phyloP scores from a whole-genome alignment of 352 stramenopile genomes.

The Peronospora destructor region DNA sequence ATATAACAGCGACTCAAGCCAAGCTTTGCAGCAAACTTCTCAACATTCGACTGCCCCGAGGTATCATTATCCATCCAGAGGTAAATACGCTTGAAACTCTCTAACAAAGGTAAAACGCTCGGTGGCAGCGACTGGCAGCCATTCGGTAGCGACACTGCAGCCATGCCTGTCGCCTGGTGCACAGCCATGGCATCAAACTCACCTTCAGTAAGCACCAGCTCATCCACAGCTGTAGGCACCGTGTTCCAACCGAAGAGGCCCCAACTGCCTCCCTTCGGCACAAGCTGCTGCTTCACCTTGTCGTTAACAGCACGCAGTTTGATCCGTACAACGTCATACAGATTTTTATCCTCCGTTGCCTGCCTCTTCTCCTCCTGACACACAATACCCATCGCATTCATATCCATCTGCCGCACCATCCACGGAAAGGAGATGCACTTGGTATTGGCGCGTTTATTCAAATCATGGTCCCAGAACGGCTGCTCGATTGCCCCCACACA shows the following conservation, averaged over 20 bases:
- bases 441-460: conserved; percentile 38
- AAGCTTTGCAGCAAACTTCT: conserved; percentile 96
- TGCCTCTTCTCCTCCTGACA: conserved; percentile 29
- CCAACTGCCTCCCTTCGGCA: conserved; percentile 91
- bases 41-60: conserved; percentile 89
- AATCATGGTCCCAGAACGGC: conserved; percentile 62
- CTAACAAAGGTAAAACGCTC: conserved; percentile 92
- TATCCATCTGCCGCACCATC: conserved; percentile 87
- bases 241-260: conserved; percentile 99
- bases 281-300: conserved; percentile 82
- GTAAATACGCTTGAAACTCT: conserved; percentile 96
- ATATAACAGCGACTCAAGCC: conserved; percentile 88
- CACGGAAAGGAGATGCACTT: conserved; percentile 95
- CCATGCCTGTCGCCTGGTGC: conserved; percentile 90
- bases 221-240: conserved; percentile 71
- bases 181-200: conserved; percentile 97
- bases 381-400: conserved; percentile 76
- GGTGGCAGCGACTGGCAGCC: conserved; percentile 93
- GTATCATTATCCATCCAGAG: conserved; percentile 99
- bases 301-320: conserved; percentile 83
- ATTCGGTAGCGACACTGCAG: conserved; percentile 94
- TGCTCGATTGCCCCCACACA: conserved; percentile 85
- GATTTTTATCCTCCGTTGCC: conserved; percentile 51
- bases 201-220: conserved; percentile 96
- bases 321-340: conserved; percentile 72